Evolutionary conservation across 2,329 filamentous ascomycete genomes (phyloP), one percentile per base, ranked within the genome.

Genomic region (Paraconiothyrium sp.): DNA sequence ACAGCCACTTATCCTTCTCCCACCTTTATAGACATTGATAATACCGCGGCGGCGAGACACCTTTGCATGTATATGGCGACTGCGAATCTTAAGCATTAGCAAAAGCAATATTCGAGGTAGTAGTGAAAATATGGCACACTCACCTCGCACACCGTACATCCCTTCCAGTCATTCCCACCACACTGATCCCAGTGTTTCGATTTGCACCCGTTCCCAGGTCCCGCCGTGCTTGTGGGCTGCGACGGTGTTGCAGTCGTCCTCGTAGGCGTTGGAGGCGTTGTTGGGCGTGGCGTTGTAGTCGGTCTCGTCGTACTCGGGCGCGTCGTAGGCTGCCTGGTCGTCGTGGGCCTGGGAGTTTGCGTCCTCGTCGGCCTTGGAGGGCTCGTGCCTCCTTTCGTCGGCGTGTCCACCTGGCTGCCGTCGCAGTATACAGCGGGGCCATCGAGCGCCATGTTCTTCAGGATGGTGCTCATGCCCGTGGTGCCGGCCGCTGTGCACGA

Each of bases 401-500:
- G 70, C 9, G 74, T 76, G 54, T 74, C 65, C n/a, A 69, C 72
- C 55, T 61, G 55, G 39, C 66, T 68, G 0, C 73, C 72, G 65
- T 76, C 71, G 51, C 88, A 90, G 64, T 84, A 86, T 71, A 86
- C 75, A 6, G 87, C 83, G 82, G 85, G 88, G 1, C 85, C 85
- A 62, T 89, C 84, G 54, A 91, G 76, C 44, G 84, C 73, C 81
- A 89, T 84, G 67, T 86, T 85, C 80, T 91, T 91, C 61, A 91
- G 81, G 10, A 90, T 80, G 6, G 85, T 90, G 62, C 87, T 90
- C 71, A 90, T 89, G 1, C 79, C 79, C 1, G 78, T 70, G 0
- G 83, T 80, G 5, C 80, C 83, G 65, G 90, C 88, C 0, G 79
- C 79, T 1, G 78, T 74, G 2, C 83, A 81, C 6, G 78, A 82